Evolutionary conservation across 1,139 yeast genomes (phyloP).

Genomic region (Spathaspora jeffriesii): DNA sequence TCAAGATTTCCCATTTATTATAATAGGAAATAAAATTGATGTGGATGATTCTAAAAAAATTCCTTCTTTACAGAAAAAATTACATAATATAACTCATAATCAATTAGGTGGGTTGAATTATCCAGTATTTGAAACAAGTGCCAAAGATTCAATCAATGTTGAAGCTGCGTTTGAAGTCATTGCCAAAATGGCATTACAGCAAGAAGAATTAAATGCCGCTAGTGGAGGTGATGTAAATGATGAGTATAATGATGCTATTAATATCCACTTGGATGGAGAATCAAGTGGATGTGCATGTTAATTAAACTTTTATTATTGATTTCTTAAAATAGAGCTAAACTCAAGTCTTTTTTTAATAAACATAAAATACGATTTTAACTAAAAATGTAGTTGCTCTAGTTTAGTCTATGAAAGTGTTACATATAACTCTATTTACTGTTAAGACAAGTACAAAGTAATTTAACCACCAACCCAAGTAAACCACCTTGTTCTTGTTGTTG

Average conservation of each 20-base stretch:
- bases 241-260: slow-evolving; percentile 95
- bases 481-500: slow-evolving; percentile 15
- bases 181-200: slow-evolving; percentile 92
- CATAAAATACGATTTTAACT: background rate
- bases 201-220: slow-evolving; percentile 85
- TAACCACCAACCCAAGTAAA: slow-evolving; percentile 29
- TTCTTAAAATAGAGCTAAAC: background rate
- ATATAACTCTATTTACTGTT: slow-evolving; percentile 15
- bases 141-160: slow-evolving; percentile 91
- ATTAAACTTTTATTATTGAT: background rate
- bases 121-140: slow-evolving; percentile 94
- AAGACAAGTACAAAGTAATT: slow-evolving; percentile 33
- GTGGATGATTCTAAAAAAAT: slow-evolving; percentile 89
- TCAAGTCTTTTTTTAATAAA: slow-evolving; percentile 1
- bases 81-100: slow-evolving; percentile 77
- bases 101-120: slow-evolving; percentile 76
- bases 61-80: slow-evolving; percentile 75
- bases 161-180: slow-evolving; percentile 96
- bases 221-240: slow-evolving; percentile 71
- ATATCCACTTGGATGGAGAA: slow-evolving; percentile 88
- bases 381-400: background rate
- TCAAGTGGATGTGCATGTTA: slow-evolving; percentile 77
- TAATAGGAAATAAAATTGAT: slow-evolving; percentile 93
- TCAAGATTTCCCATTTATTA: slow-evolving; percentile 92
- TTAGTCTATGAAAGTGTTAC: background rate